Conservation (phyloP, 805 yeast genomes). For the Pichia deserticola region DNA sequence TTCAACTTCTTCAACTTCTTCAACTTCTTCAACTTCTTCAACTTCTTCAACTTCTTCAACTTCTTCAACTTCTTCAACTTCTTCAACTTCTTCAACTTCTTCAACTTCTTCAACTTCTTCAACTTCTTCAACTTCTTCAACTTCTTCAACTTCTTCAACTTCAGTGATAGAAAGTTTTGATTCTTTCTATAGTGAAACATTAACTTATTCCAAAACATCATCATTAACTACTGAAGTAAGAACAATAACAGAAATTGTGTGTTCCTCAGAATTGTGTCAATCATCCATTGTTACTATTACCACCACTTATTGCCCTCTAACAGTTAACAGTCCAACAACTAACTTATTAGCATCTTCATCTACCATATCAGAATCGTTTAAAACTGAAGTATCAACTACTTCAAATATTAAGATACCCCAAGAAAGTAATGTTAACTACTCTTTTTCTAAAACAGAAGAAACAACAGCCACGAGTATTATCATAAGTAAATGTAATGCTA, state of each 20-base stretch:
- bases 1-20: slow-evolving; percentile 20
- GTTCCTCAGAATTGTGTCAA: background rate
- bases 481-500: too few species aligned
- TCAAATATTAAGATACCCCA: too few species aligned
- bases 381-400: too few species aligned
- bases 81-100: slow-evolving; percentile 27
- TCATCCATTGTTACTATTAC: background rate
- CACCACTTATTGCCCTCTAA: background rate
- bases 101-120: slow-evolving; percentile 3
- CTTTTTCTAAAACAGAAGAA: too few species aligned
- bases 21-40: slow-evolving; percentile 1
- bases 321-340: background rate
- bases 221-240: background rate
- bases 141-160: background rate
- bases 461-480: too few species aligned
- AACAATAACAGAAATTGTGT: background rate
- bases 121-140: slow-evolving; percentile 15
- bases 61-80: slow-evolving; percentile 6
- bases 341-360: background rate
- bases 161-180: background rate
- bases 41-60: background rate
- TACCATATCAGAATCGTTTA: background rate
- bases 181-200: background rate
- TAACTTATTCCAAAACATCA: background rate
- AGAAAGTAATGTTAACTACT: too few species aligned